Conservation (phyloP, 2,329 filamentous ascomycete genomes). For the Cercospora sesami region DNA sequence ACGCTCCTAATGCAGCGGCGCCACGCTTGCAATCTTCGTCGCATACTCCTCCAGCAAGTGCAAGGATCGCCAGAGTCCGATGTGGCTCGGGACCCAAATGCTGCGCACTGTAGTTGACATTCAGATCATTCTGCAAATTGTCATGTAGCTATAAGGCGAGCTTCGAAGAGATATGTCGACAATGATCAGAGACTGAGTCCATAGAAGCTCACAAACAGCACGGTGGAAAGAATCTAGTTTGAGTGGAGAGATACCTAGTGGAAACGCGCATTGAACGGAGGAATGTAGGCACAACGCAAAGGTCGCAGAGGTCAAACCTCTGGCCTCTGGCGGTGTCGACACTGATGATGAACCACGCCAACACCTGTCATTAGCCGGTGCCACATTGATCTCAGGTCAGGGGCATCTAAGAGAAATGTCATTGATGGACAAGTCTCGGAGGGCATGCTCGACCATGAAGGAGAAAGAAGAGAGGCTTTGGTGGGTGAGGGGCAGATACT, state of each 20-base stretch:
- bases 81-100: background rate
- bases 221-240: background rate
- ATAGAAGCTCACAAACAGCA: background rate
- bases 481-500: background rate
- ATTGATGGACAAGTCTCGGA: background rate
- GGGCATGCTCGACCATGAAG: background rate
- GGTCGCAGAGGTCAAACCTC: background rate
- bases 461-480: background rate
- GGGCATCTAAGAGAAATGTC: background rate
- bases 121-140: background rate
- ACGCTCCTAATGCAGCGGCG: background rate
- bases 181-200: background rate
- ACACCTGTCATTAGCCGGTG: background rate
- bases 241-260: background rate
- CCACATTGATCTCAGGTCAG: background rate
- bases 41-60: background rate
- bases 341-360: background rate
- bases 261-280: background rate
- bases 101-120: background rate
- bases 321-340: background rate
- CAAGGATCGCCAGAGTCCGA: background rate
- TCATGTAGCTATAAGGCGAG: background rate
- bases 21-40: background rate
- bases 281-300: background rate
- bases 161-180: background rate